Conservation (phyloP, 2,329 filamentous ascomycete species). For the Botrytis sinoallii region DNA sequence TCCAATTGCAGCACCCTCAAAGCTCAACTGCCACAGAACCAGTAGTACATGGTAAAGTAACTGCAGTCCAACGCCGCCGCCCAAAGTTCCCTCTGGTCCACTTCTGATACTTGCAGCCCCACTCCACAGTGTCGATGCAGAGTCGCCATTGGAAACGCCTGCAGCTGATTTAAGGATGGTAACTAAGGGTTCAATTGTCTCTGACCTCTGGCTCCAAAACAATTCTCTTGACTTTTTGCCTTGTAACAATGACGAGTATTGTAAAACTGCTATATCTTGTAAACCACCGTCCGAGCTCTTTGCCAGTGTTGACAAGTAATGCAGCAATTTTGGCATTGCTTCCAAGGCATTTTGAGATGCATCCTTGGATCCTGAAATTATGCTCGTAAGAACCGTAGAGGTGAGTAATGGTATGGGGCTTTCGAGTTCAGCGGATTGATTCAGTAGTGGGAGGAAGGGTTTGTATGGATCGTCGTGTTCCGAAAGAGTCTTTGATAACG, state of each 20-base stretch:
- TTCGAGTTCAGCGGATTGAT: slow-evolving; percentile 60
- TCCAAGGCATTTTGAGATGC: slow-evolving; percentile 59
- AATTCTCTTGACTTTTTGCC: slow-evolving; percentile 70
- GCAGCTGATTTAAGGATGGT: slow-evolving; percentile 79
- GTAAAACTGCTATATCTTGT: slow-evolving; percentile 92
- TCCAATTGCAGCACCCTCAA: slow-evolving; percentile 73
- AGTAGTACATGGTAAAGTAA: slow-evolving; percentile 91
- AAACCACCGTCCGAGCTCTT: slow-evolving; percentile 84
- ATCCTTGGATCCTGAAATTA: slow-evolving; percentile 65
- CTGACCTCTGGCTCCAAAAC: slow-evolving; percentile 87
- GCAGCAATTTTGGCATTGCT: slow-evolving; percentile 77
- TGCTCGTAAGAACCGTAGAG: slow-evolving; percentile 77
- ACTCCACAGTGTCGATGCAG: slow-evolving; percentile 60
- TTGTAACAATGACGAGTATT: slow-evolving; percentile 82
- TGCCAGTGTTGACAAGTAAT: slow-evolving; percentile 78
- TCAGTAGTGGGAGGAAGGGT: slow-evolving; percentile 78
- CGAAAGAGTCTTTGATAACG: slow-evolving; percentile 73
- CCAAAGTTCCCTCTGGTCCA: slow-evolving; percentile 60
- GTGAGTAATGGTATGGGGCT: slow-evolving; percentile 88
- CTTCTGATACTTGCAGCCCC: slow-evolving; percentile 52
- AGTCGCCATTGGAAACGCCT: slow-evolving; percentile 64
- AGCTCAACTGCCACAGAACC: slow-evolving; percentile 94
- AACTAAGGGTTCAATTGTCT: slow-evolving; percentile 79
- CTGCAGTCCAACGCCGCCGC: slow-evolving; percentile 86
- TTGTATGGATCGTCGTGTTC: slow-evolving; percentile 74